These are phyloP conservation scores for Sphagnum magellanicum DNA, from an alignment of 228 moss, liverwort and hornwort genomes.

Conservation along the genomic window DNA sequence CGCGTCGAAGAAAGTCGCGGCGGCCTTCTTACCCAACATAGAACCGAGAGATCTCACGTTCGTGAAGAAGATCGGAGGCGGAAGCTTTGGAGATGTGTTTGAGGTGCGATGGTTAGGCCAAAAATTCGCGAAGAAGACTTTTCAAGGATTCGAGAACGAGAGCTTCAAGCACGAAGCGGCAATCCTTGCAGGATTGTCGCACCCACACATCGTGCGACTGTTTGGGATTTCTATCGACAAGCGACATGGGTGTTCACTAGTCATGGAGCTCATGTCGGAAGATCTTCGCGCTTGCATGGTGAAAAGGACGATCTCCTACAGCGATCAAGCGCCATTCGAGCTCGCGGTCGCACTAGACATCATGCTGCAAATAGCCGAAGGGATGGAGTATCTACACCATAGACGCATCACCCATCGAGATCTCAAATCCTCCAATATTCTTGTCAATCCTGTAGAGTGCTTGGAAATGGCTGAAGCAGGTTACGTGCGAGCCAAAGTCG, in stretches of 20 bases:
- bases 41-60: neutral
- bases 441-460: neutral
- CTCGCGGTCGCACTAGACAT: neutral
- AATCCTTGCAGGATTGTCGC: neutral
- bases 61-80: neutral
- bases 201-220: conserved; percentile 7
- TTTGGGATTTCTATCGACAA: conserved; percentile 2
- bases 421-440: neutral
- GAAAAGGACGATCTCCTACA: neutral
- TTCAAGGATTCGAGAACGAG: conserved; percentile 4
- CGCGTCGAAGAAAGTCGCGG: no score
- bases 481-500: conserved; percentile 2
- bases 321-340: neutral
- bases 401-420: neutral
- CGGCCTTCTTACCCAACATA: no score
- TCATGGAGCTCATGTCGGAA: conserved; percentile 8
- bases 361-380: conserved; percentile 3
- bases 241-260: conserved; percentile 3
- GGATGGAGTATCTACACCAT: conserved; percentile 3
- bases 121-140: conserved; percentile 1
- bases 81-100: neutral
- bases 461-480: neutral
- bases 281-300: conserved; percentile 5
- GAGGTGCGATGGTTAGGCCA: conserved; percentile 1
- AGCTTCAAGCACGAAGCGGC: conserved; percentile 2